Evolutionary conservation across 2,329 filamentous ascomycete genomes (phyloP), one percentile per base, ranked within the genome.

Genomic region (Pezicula rhizophila): DNA sequence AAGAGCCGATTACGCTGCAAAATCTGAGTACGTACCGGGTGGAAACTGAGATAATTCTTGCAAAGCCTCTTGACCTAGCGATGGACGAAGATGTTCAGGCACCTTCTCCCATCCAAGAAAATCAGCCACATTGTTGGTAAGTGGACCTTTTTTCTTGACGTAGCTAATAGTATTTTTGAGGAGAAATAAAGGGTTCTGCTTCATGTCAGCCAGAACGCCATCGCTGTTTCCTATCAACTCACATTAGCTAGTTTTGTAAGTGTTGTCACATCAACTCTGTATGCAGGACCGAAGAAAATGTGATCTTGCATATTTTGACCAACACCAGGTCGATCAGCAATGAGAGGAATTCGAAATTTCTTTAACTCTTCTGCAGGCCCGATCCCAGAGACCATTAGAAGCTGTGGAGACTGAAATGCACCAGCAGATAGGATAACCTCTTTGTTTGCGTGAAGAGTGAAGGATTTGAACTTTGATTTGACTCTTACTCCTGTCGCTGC

Each of bases 341-440:
- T 49, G 2, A 75, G 55, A 0, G 66, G 59, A 33, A 78, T 77
- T 20, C 68, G 59, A 47, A 73, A 67, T 18, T 65, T 60, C 14
- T 66, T 46, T 2, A 78, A 65, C 38, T 74, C 67, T 2, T 63
- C 58, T 1, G 63, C 64, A 1, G 71, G 67, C 0, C 74, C 74
- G 15, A 78, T 65, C 10, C 74, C 74, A 43, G 69, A 73, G 0
- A 76, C 67, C 60, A 73, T 71, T 5, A 77, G 67, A 5, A 77
- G 66, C 54, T 77, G 73, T 0, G 73, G 73, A 3, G 71, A 69
- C 59, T 75, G 73, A 58, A 75, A 75, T 4, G 68, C 63, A 25
- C 47, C 47, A 26, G 45, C 45, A n/a, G 46, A 48, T 7, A 43
- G 10, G 45, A 58, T 51, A 7, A 59, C 52, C 17, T 59, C 56